Conservation (phyloP, 805 yeast species). For the Ogataea paraovalis region DNA sequence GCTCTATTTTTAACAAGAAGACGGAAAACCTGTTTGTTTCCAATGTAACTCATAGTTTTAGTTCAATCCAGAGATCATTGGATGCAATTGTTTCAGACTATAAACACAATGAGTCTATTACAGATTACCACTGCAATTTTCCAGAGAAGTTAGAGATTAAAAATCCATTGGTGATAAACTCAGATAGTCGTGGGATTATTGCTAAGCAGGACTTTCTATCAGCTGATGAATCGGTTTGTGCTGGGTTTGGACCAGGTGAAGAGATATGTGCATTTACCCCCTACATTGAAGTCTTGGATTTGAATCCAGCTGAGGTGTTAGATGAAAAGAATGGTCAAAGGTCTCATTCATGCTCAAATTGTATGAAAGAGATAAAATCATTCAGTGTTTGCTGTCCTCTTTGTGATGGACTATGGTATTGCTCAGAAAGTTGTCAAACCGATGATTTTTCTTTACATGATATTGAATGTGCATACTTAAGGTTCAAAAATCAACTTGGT, state of each 20-base stretch:
- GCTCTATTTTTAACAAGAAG: too few relatives aligned
- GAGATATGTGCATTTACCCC: background rate
- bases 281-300: background rate
- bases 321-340: background rate
- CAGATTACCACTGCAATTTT: background rate
- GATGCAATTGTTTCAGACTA: conserved; percentile 1
- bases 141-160: conserved; percentile 7
- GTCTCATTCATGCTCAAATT: conserved; percentile 8
- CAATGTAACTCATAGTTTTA: too few relatives aligned
- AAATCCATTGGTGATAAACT: conserved; percentile 10
- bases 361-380: conserved; percentile 5
- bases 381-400: background rate
- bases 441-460: conserved; percentile 11
- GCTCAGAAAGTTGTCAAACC: conserved; percentile 13
- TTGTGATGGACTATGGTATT: conserved; percentile 12
- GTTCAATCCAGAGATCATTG: conserved; percentile 1
- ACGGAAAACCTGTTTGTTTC: too few relatives aligned
- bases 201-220: background rate
- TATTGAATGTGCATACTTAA: conserved; percentile 14
- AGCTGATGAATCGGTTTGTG: too few relatives aligned
- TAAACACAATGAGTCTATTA: background rate
- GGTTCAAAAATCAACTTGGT: background rate
- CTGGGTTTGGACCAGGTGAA: background rate
- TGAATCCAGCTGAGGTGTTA: too few relatives aligned
- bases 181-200: conserved; percentile 10